Evolutionary conservation across 2,329 filamentous ascomycete genomes (phyloP).

Genomic region (Trichophyton verrucosum): DNA sequence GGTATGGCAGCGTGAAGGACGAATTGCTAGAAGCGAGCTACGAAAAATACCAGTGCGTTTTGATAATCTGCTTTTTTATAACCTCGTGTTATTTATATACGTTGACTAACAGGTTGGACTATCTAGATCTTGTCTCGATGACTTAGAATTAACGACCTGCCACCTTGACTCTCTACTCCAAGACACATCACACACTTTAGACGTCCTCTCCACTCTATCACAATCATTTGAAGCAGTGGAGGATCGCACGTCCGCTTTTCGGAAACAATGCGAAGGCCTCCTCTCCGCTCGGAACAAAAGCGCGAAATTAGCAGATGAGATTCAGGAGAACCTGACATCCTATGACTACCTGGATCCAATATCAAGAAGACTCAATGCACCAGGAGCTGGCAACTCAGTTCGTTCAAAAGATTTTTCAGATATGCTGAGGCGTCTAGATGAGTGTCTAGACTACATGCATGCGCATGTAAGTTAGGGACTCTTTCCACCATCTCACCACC

Average conservation of each 20-base stretch:
- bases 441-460: constrained; percentile 87
- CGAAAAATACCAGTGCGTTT: constrained; percentile 60
- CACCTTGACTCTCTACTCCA: constrained; percentile 69
- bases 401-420: constrained; percentile 75
- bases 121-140: constrained; percentile 60
- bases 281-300: constrained; percentile 70
- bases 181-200: constrained; percentile 64
- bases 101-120: constrained; percentile 8
- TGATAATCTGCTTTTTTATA: neutral
- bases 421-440: constrained; percentile 75
- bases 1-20: constrained; percentile 49
- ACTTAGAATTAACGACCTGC: constrained; percentile 65
- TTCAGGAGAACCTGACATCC: constrained; percentile 83
- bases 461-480: constrained; percentile 49
- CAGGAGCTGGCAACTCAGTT: constrained; percentile 74
- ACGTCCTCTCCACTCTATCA: constrained; percentile 64
- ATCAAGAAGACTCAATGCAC: constrained; percentile 79
- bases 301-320: constrained; percentile 65
- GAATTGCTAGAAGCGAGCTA: constrained; percentile 70
- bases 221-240: constrained; percentile 81
- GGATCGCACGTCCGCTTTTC: constrained; percentile 82
- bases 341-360: constrained; percentile 89
- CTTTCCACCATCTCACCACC: constrained; percentile 7
- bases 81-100: constrained; percentile 5
- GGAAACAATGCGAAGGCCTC: constrained; percentile 79